Evolutionary conservation across 2,329 filamentous ascomycete genomes (phyloP).

Genomic region (Albifimbria verrucaria): DNA sequence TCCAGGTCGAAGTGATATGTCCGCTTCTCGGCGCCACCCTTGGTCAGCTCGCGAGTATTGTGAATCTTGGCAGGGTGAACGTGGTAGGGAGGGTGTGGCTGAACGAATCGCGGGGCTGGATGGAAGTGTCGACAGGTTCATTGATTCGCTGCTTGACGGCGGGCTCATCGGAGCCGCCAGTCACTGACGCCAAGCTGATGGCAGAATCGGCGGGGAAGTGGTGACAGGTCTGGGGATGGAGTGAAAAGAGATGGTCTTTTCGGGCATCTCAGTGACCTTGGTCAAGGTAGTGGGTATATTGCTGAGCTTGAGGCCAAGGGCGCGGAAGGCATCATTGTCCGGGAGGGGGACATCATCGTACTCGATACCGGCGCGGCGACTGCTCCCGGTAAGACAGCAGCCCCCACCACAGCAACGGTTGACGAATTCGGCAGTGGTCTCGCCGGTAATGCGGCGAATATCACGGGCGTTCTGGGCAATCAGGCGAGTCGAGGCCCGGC

Average conservation of each 20-base stretch:
- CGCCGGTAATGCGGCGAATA: conserved; percentile 61
- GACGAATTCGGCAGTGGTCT: conserved; percentile 59
- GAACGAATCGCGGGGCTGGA: conserved; percentile 86
- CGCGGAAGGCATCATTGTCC: conserved; percentile 81
- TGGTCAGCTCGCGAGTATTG: conserved; percentile 81
- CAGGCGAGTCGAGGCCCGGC: conserved; percentile 67
- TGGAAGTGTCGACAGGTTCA: conserved; percentile 48
- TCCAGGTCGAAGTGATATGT: conserved; percentile 98
- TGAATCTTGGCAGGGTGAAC: conserved; percentile 89
- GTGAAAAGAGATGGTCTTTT: conserved; percentile 70
- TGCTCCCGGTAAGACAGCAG: conserved; percentile 54
- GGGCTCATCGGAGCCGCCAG: conserved; percentile 19
- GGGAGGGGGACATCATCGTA: conserved; percentile 58
- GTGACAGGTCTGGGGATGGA: conserved; percentile 41
- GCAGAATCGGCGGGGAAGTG: conserved; percentile 44
- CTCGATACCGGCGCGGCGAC: conserved; percentile 42
- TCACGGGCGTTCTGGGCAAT: conserved; percentile 62
- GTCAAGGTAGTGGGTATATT: conserved; percentile 72
- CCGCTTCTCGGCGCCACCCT: conserved; percentile 85
- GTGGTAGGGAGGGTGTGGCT: conserved; percentile 89
- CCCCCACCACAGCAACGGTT: conserved; percentile 62
- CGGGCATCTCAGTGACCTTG: conserved; percentile 67
- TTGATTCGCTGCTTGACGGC: conserved; percentile 27
- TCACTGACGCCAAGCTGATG: conserved; percentile 38
- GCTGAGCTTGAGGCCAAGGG: conserved; percentile 72